Percentiles rank a stretch among this genome's conserved stretches.
phyloP scores from a whole-genome alignment of 1,284 basidiomycete genomes.

The Cutaneotrichosporon sp. region DNA sequence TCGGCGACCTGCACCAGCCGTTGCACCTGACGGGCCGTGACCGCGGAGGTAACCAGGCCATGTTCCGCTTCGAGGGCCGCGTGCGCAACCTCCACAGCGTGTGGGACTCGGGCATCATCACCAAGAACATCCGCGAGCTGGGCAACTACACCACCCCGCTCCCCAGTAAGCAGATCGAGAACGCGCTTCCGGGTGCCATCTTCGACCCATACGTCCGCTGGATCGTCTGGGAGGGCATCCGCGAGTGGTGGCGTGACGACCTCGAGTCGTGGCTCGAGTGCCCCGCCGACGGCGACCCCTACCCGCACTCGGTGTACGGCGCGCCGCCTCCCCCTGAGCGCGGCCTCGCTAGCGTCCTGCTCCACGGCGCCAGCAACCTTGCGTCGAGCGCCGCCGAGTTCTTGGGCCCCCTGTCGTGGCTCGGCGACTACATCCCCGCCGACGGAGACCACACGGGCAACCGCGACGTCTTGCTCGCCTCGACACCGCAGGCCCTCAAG shows the following conservation, averaged over 20 bases:
- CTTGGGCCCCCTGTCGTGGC: conserved; percentile 8
- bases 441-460: conserved; percentile 8
- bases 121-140: conserved; percentile 73
- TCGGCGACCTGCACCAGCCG: conserved; percentile 90
- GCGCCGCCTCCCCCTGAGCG: conserved; percentile 11
- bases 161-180: conserved; percentile 66
- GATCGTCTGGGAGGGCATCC: conserved; percentile 78
- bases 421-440: conserved; percentile 18
- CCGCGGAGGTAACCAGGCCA: conserved; percentile 75
- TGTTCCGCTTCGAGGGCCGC: conserved; percentile 69
- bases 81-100: conserved; percentile 70
- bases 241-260: conserved; percentile 65
- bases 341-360: conserved; percentile 3
- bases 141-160: conserved; percentile 73
- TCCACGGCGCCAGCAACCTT: conserved; percentile 18
- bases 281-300: conserved; percentile 56
- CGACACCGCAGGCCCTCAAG: conserved; percentile 5
- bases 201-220: conserved; percentile 87
- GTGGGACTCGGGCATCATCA: conserved; percentile 81
- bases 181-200: conserved; percentile 71
- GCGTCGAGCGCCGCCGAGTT: conserved; percentile 4
- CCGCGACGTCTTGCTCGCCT: conserved; percentile 13
- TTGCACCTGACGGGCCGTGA: conserved; percentile 83
- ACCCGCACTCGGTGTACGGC: conserved; percentile 44
- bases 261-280: conserved; percentile 66